Conservation (phyloP, 2,329 filamentous ascomycete genomes). For the Fusarium nelsonii region DNA sequence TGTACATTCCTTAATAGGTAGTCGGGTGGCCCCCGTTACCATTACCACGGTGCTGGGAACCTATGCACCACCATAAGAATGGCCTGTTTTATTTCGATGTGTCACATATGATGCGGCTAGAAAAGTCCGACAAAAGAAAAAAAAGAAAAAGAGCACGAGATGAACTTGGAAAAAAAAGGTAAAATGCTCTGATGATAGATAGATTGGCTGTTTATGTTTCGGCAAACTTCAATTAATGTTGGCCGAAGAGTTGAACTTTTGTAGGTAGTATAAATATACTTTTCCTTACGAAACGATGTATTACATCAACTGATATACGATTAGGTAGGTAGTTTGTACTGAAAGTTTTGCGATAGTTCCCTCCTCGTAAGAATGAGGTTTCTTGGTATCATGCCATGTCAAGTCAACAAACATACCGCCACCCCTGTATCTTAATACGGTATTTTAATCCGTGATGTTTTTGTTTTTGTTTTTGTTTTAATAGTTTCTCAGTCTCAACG, state of each 20-base stretch:
- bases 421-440: background rate
- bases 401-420: background rate
- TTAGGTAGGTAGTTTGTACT: background rate
- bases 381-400: no score
- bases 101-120: conserved; percentile 5
- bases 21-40: conserved; percentile 23
- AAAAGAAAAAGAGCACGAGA: background rate
- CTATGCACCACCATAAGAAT: background rate
- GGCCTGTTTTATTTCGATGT: conserved; percentile 5
- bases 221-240: conserved; percentile 2
- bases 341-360: background rate
- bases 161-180: background rate
- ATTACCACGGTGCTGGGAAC: conserved; percentile 27
- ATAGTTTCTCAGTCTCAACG: conserved; percentile 18
- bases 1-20: background rate
- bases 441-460: conserved; percentile 2
- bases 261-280: background rate
- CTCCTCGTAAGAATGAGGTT: background rate
- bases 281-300: background rate
- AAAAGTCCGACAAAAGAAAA: conserved; percentile 1
- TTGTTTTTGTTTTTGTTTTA: background rate
- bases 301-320: background rate
- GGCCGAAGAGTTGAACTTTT: background rate
- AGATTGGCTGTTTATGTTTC: background rate
- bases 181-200: background rate